These are phyloP conservation scores for Podosphaera xanthii DNA, from an alignment of 2,329 filamentous ascomycete genomes.

Conservation along the genomic window DNA sequence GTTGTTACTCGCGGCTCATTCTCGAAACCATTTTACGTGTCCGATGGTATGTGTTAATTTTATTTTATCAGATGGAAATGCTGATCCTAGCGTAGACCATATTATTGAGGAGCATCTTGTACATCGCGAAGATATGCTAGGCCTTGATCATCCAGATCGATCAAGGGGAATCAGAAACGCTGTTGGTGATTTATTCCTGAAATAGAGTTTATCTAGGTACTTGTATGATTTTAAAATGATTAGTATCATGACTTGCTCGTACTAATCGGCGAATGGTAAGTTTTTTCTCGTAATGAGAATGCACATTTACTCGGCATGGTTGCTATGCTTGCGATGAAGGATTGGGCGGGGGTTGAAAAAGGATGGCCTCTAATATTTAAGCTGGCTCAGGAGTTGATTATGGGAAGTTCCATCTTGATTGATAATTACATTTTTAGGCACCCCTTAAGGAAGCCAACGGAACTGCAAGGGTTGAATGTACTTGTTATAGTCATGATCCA, in stretches of 20 bases:
- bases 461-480: too few relatives aligned
- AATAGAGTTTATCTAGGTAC: slow-evolving; percentile 10
- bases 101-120: slow-evolving; percentile 25
- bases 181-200: slow-evolving; percentile 37
- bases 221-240: neutral
- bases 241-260: neutral
- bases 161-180: slow-evolving; percentile 34
- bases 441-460: too few relatives aligned
- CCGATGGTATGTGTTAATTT: slow-evolving; percentile 46
- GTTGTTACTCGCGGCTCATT: slow-evolving; percentile 48
- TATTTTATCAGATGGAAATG: slow-evolving; percentile 1
- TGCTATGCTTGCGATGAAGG: neutral
- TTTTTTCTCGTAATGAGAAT: neutral
- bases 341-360: neutral
- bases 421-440: neutral
- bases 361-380: neutral
- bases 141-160: slow-evolving; percentile 42
- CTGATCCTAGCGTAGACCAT: slow-evolving; percentile 6
- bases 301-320: neutral
- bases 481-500: too few relatives aligned
- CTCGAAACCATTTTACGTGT: slow-evolving; percentile 59
- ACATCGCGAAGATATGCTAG: slow-evolving; percentile 37
- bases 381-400: neutral
- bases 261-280: neutral
- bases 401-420: neutral